phyloP scores from a whole-genome alignment of 1,139 yeast species.

The Hyphopichia wangnamkhiaoensis region DNA sequence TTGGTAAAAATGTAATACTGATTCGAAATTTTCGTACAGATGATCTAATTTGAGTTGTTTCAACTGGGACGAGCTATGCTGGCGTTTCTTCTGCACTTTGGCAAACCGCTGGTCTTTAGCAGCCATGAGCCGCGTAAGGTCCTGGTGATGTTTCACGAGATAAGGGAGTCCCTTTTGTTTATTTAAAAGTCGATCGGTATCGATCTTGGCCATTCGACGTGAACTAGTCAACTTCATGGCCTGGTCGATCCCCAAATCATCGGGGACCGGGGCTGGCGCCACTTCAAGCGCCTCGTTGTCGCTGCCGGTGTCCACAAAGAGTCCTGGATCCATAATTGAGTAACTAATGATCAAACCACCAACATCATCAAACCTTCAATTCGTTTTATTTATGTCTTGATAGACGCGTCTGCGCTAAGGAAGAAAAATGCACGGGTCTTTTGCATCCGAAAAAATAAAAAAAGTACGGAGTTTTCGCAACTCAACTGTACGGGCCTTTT shows the following conservation, averaged over 20 bases:
- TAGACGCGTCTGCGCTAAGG: too few relatives aligned
- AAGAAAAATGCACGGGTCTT: too few relatives aligned
- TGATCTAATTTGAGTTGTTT: constrained; percentile 32
- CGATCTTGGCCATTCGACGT: constrained; percentile 45
- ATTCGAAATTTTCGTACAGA: constrained; percentile 43
- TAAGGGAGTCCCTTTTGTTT: constrained; percentile 49
- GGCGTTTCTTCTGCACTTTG: constrained; percentile 18
- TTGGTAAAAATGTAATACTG: constrained; percentile 67
- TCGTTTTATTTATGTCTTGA: too few relatives aligned
- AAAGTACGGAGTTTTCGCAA: too few relatives aligned
- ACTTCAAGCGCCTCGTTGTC: too few relatives aligned
- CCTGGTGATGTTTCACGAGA: constrained; percentile 39
- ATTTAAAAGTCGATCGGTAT: constrained; percentile 50
- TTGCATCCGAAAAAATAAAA: too few relatives aligned
- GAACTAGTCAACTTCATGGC: constrained; percentile 36
- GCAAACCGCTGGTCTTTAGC: constrained; percentile 30
- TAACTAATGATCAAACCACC: too few relatives aligned
- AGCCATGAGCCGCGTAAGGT: constrained; percentile 29
- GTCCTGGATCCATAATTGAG: too few relatives aligned
- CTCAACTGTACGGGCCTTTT: too few relatives aligned
- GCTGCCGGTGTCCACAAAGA: too few relatives aligned
- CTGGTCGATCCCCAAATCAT: constrained; percentile 42
- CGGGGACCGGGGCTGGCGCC: too few relatives aligned
- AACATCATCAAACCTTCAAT: too few relatives aligned
- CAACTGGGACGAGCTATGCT: constrained; percentile 6